Conservation (phyloP, 441 rosid species). For the Gossypium davidsonii region DNA sequence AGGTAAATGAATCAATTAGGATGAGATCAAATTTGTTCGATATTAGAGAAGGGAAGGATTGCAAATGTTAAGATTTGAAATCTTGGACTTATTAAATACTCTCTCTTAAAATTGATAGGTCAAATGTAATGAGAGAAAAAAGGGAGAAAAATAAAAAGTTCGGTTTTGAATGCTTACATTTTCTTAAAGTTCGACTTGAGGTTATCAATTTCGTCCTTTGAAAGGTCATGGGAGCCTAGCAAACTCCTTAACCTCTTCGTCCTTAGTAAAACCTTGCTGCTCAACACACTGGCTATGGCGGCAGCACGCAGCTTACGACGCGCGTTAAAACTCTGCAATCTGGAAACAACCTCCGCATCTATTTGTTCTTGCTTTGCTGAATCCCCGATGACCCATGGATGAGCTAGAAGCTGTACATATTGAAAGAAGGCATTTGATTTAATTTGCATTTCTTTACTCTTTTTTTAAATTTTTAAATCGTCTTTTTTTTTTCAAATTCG, state of each 20-base stretch:
- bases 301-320: conserved; percentile 63
- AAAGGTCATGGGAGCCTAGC: conserved; percentile 54
- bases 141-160: neutral
- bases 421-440: neutral
- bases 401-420: conserved; percentile 40
- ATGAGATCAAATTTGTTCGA: too few relatives aligned
- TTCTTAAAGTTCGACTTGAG: conserved; percentile 45
- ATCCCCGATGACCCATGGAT: conserved; percentile 70
- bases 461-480: too few relatives aligned
- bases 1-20: too few relatives aligned
- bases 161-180: conserved; percentile 31
- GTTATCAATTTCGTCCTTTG: conserved; percentile 45
- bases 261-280: conserved; percentile 54
- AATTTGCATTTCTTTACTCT: too few relatives aligned
- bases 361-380: conserved; percentile 58
- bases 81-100: neutral
- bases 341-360: conserved; percentile 58
- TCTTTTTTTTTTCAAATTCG: too few relatives aligned
- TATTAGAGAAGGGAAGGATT: neutral
- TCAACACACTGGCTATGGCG: conserved; percentile 61
- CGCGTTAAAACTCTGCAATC: conserved; percentile 57
- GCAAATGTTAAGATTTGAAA: neutral
- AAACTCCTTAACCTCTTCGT: conserved; percentile 54
- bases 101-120: neutral
- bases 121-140: neutral